Conservation (phyloP, 169 alveolate species). For the Plasmodium berghei region DNA sequence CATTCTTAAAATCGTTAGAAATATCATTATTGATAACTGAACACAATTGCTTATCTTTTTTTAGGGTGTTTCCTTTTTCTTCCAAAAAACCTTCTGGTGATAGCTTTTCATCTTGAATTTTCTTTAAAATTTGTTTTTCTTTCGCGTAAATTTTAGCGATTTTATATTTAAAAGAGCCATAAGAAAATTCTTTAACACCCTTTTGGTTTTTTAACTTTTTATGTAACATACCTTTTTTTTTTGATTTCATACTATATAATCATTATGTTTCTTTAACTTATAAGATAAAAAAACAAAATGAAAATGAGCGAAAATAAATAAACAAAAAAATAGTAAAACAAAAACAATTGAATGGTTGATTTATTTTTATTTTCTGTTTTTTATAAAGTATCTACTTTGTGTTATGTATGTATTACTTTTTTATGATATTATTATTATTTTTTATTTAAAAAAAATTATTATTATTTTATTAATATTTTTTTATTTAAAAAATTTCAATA, state of each 20-base stretch:
- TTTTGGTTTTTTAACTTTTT: conserved; percentile 11
- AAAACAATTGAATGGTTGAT: no score
- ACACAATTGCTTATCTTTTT: neutral
- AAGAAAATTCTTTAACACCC: conserved; percentile 31
- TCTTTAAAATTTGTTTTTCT: conserved; percentile 70
- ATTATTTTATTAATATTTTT: no score
- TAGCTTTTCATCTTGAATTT: conserved; percentile 5
- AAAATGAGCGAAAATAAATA: no score
- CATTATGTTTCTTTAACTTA: conserved; percentile 11
- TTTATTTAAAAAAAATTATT: no score
- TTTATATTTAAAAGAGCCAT: conserved; percentile 35
- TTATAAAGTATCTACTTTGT: no score
- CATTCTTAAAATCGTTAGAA: neutral
- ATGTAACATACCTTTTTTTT: conserved; percentile 9
- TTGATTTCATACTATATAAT: conserved; percentile 44
- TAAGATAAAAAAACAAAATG: neutral
- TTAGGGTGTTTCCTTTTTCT: neutral
- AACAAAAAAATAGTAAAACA: no score
- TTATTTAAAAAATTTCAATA: no score
- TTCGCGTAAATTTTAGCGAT: conserved; percentile 39
- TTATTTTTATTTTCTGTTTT: no score
- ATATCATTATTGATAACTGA: neutral
- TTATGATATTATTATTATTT: no score
- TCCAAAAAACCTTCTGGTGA: neutral
- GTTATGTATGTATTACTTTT: no score